These are phyloP conservation scores for Pelargonium fulgidum DNA, from an alignment of 441 rosid species.

Conservation along the genomic window DNA sequence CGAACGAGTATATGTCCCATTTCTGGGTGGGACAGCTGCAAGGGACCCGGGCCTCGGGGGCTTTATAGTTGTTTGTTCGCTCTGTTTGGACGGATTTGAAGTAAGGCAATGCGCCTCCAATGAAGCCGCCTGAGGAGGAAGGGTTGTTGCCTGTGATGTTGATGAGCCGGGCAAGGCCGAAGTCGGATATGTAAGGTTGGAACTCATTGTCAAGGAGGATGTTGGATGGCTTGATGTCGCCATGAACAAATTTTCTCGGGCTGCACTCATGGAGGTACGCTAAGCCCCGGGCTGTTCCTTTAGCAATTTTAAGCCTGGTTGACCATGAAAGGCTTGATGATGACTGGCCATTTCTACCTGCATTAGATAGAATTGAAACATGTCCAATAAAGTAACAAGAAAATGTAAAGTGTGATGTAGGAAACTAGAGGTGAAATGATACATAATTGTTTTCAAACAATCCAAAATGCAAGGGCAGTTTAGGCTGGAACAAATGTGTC, in stretches of 20 bases:
- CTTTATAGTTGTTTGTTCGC: constrained; percentile 55
- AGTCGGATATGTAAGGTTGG: constrained; percentile 67
- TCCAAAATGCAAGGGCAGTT: background rate
- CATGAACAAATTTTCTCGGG: constrained; percentile 80
- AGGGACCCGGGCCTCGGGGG: constrained; percentile 72
- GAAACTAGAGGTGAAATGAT: too few relatives aligned
- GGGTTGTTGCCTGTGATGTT: constrained; percentile 62
- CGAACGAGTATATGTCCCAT: constrained; percentile 83
- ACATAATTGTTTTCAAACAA: too few relatives aligned
- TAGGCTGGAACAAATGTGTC: background rate
- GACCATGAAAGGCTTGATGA: constrained; percentile 76
- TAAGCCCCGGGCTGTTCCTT: constrained; percentile 79
- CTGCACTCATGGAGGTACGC: constrained; percentile 98
- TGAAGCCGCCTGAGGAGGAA: constrained; percentile 64
- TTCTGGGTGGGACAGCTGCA: constrained; percentile 54
- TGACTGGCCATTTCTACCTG: constrained; percentile 83
- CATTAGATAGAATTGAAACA: background rate
- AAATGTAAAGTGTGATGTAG: too few relatives aligned
- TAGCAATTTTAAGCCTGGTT: constrained; percentile 66
- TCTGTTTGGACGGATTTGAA: constrained; percentile 53
- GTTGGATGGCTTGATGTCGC: constrained; percentile 78
- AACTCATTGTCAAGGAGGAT: constrained; percentile 73
- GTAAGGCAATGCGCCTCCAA: constrained; percentile 76
- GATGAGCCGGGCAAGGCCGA: constrained; percentile 67
- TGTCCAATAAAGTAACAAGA: too few relatives aligned